phyloP scores from a whole-genome alignment of 1,139 yeast genomes.

The Candida sojae region DNA sequence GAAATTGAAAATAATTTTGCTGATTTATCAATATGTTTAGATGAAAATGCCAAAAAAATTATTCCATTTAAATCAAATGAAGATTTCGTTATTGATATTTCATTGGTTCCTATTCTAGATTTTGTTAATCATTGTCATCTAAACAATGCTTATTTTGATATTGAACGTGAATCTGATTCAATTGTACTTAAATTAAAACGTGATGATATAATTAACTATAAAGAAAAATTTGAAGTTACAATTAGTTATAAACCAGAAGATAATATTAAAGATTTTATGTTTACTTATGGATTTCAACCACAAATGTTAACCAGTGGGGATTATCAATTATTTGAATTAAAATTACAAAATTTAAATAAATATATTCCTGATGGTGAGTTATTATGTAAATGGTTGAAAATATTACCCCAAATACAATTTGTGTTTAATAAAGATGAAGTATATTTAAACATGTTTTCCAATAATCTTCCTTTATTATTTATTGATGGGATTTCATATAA shows the following conservation, averaged over 20 bases:
- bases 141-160: conserved; percentile 61
- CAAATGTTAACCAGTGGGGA: not conserved
- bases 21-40: conserved; percentile 7
- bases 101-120: conserved; percentile 67
- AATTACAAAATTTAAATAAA: conserved; percentile 8
- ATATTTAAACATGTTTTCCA: conserved; percentile 20
- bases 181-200: conserved; percentile 33
- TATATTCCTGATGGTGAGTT: conserved; percentile 8
- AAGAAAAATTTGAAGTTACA: conserved; percentile 27
- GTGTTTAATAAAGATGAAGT: conserved; percentile 16
- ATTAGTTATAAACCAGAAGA: conserved; percentile 53
- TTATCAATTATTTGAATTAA: conserved; percentile 17
- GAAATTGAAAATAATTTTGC: conserved; percentile 4
- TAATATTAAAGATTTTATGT: conserved; percentile 46
- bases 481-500: conserved; percentile 17
- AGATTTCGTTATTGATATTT: conserved; percentile 51
- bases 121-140: conserved; percentile 59
- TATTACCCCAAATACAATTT: conserved; percentile 27
- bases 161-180: conserved; percentile 50
- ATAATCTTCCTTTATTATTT: conserved; percentile 19
- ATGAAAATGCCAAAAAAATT: conserved; percentile 5
- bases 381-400: conserved; percentile 27
- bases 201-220: conserved; percentile 14
- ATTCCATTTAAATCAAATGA: conserved; percentile 13
- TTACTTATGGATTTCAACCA: conserved; percentile 63